Conservation (phyloP, 2,329 filamentous ascomycete genomes). For the Pyricularia pennisetigena region DNA sequence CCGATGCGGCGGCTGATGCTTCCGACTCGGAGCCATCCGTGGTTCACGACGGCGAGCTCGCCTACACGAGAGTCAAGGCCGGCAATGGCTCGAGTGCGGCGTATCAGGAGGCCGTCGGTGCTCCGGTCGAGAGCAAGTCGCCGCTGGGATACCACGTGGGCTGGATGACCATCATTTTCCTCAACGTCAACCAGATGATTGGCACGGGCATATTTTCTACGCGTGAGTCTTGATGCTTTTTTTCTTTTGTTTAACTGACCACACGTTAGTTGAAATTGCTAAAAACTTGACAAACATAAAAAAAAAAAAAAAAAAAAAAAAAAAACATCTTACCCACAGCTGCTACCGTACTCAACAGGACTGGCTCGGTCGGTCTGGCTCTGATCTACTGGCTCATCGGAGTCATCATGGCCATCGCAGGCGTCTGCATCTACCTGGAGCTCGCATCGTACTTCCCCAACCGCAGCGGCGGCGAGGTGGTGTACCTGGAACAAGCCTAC, state of each 20-base stretch:
- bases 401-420: constrained; percentile 44
- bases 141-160: constrained; percentile 52
- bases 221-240: constrained; percentile 29
- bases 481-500: constrained; percentile 59
- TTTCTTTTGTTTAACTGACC: not conserved
- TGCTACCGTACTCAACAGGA: constrained; percentile 44
- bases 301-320: not conserved
- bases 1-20: constrained; percentile 3
- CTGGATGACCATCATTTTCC: constrained; percentile 42
- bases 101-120: constrained; percentile 47
- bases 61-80: constrained; percentile 25
- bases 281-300: not conserved
- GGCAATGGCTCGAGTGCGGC: constrained; percentile 13
- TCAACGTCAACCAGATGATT: constrained; percentile 54
- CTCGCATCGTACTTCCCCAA: constrained; percentile 56
- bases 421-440: constrained; percentile 52
- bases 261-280: not conserved
- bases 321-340: constrained; percentile 33
- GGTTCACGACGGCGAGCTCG: constrained; percentile 27
- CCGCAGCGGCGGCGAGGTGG: constrained; percentile 55
- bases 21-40: constrained; percentile 17
- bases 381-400: constrained; percentile 58
- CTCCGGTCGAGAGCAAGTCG: constrained; percentile 47
- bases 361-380: constrained; percentile 51
- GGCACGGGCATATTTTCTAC: constrained; percentile 55